phyloP scores from a whole-genome alignment of 306 rosid genomes.

The Crataegus laevigata region DNA sequence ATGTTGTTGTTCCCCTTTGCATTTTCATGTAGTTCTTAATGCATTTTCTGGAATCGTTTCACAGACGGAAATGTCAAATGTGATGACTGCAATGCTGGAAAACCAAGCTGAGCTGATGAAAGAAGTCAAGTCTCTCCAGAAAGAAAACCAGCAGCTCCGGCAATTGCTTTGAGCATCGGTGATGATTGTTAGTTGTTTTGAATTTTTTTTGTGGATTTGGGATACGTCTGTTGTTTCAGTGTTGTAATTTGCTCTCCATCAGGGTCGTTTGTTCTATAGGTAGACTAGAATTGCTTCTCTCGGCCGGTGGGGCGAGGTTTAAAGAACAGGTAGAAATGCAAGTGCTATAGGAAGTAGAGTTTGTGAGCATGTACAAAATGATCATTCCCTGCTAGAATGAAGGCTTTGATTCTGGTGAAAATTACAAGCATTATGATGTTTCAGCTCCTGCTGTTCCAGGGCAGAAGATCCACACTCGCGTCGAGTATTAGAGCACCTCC shows the following conservation, averaged over 20 bases:
- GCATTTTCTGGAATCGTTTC: constrained; percentile 13
- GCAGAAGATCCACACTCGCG: not conserved
- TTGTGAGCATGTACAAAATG: constrained; percentile 36
- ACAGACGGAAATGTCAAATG: constrained; percentile 64
- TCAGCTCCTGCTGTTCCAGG: not conserved
- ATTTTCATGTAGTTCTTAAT: not conserved
- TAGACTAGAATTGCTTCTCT: constrained; percentile 22
- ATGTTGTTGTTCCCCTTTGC: not conserved
- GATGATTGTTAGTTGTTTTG: constrained; percentile 10
- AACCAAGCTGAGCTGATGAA: constrained; percentile 86
- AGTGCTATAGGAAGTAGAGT: constrained; percentile 16
- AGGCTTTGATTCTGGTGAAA: constrained; percentile 23
- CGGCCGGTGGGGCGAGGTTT: constrained; percentile 18
- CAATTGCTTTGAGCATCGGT: constrained; percentile 64
- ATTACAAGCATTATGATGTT: not conserved
- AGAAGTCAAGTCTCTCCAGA: constrained; percentile 76
- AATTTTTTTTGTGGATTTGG: constrained; percentile 5
- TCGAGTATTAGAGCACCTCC: not conserved
- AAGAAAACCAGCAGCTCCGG: constrained; percentile 85
- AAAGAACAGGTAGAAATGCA: constrained; percentile 14
- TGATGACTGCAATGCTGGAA: constrained; percentile 57
- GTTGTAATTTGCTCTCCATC: constrained; percentile 13
- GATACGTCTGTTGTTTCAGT: constrained; percentile 15
- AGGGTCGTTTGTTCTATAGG: constrained; percentile 7
- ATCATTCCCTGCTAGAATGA: constrained; percentile 18